Base-by-base conservation (phyloP, 148 eudicot species). In the Amaranthus palmeri region DNA sequence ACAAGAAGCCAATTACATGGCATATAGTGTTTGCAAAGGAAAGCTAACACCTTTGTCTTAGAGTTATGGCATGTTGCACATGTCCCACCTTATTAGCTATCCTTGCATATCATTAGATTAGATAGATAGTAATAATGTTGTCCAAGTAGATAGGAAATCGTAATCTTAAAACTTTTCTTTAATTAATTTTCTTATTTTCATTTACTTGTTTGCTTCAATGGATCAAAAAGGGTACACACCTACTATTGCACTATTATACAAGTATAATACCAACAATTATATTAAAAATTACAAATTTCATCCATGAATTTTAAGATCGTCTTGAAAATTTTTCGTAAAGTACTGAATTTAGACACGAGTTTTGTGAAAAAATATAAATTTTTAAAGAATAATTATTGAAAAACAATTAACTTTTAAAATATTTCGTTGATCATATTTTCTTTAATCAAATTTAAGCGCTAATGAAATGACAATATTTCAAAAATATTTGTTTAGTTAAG, bases 11-110 rank as follows among this genome's bases (percentile, higher is more conserved):
- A 41, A 51, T 40, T 11, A 60, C 10, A 51, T 44, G 25, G 14
- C 67, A 61, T 15, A 51, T 10, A 61, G 68, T 69, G 73, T 41
- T 44, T 76, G 46, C 68, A 52, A 75, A 76, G 73, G 49, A 48
- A 76, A 70, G 74, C 18, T 54, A 76, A 56, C 36, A 25, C 59
- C 54, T 71, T 72, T 72, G 67, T 60, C 80, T 65, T 77, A 67
- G 61, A 61, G 3, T 48, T 64, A 67, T 57, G 50, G 80, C 76
- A 66, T 71, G 13, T 13, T 41, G 18, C 72, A 77, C 68, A 77
- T 72, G 74, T 25, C 73, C 54, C 62, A 15, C 69, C 69, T 3
- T 25, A 25, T 61, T 25, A 41, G 7, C 48, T 41, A 60, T 61
- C 56, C 55, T 59, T 72, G 67, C 57, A 60, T 61, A 60, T 70